Base-by-base conservation (phyloP, 2,329 filamentous ascomycete genomes). In the Fonsecaea monophora region DNA sequence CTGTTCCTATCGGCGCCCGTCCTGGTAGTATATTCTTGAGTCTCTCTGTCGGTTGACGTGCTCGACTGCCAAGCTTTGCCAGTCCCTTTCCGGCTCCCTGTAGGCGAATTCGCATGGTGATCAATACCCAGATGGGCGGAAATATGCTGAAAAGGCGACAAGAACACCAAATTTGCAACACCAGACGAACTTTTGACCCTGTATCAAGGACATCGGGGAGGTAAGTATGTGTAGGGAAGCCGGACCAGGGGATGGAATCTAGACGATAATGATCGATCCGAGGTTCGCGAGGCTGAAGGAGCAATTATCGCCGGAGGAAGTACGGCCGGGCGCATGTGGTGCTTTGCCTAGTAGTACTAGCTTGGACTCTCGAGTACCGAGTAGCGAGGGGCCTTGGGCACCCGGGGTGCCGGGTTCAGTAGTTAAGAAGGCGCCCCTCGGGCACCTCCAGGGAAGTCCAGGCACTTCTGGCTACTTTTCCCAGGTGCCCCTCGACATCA, bases 281-380 rank as follows among this genome's bases (percentile, higher is more conserved):
- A 65, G 58, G 63, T 30, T 34, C 38, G 53, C 63, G 32, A 65
- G 63, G 63, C 63, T 65, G 63, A 64, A 45, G 7, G 50, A 60
- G 57, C 40, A 32, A 50, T 13, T 53, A 37, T 54, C 59, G 59
- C 42, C 59, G 18, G 18, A 50, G 18, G 45, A 25, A 50, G 18
- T 50, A 25, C 18, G 18, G 45, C 3, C 4, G 45, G 21, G 45
- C 12, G 45, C n/a, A 50, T 25, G 45, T 21, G 21, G 42, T 25
- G 25, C 25, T 25, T 25, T 25, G 25, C 25, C 6, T 9, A 10
- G 5, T 21, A 45, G 4, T 25, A 50, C 45, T 50, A 25, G 9
- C 37, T 38, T 38, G 37, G 3, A 13, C 45, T 50, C 18, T 50
- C 21, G 45, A 50, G 45, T 42, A 42, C 38, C 38, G 25, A 25